Evolutionary conservation across 805 yeast species (phyloP).

Genomic region (Sugiyamaella floridensis): DNA sequence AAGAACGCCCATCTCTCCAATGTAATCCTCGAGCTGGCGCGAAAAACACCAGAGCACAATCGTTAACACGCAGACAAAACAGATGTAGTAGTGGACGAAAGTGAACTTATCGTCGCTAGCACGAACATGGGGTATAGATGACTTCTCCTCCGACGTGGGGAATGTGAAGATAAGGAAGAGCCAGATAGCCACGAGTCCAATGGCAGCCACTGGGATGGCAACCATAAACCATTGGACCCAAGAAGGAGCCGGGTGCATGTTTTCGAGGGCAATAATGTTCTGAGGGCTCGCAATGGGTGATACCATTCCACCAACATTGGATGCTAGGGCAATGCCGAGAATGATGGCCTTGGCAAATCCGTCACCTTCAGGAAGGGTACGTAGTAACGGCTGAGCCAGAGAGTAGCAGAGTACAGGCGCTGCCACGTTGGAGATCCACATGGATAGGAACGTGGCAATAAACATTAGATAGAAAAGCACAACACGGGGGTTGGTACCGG

Average conservation of each 20-base stretch:
- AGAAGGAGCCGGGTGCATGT: conserved; percentile 75
- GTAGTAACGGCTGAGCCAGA: conserved; percentile 79
- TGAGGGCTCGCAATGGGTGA: conserved; percentile 98
- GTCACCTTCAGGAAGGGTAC: conserved; percentile 74
- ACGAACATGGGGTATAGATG: conserved; percentile 49
- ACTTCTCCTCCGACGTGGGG: conserved; percentile 32
- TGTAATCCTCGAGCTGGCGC: conserved; percentile 57
- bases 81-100: conserved; percentile 66
- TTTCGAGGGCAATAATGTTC: conserved; percentile 80
- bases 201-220: conserved; percentile 68
- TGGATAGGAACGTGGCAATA: conserved; percentile 77
- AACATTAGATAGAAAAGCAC: conserved; percentile 76
- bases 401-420: conserved; percentile 93
- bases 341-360: conserved; percentile 77
- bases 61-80: conserved; percentile 59
- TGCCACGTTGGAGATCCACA: conserved; percentile 97
- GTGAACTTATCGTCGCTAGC: conserved; percentile 58
- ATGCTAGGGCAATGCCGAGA: conserved; percentile 86
- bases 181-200: conserved; percentile 67
- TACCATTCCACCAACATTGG: conserved; percentile 94
- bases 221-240: conserved; percentile 95
- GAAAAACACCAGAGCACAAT: conserved; percentile 88
- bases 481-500: conserved; percentile 78
- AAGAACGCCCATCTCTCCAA: conserved; percentile 97
- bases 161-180: conserved; percentile 59